Evolutionary conservation across 2,329 filamentous ascomycete genomes (phyloP).

Genomic region (Trichoderma sp.): DNA sequence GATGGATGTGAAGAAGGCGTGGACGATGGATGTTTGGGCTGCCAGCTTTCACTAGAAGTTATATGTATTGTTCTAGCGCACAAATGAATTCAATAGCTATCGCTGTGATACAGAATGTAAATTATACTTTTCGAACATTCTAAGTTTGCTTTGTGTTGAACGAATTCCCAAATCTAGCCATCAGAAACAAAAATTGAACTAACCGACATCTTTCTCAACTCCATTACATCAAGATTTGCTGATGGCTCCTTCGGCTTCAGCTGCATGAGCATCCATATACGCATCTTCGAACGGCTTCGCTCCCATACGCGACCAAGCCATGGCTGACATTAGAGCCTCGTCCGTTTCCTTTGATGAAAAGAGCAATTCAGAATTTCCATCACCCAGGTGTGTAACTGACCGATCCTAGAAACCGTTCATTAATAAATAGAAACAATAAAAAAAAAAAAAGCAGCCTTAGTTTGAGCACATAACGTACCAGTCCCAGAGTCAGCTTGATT

Average conservation of each 20-base stretch:
- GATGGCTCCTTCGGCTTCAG: not conserved
- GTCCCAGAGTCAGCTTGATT: conserved; percentile 58
- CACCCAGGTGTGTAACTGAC: conserved; percentile 49
- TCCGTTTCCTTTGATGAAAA: conserved; percentile 48
- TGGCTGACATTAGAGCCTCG: conserved; percentile 49
- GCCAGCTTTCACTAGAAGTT: conserved; percentile 27
- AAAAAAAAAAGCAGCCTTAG: no score
- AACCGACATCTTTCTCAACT: not conserved
- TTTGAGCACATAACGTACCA: conserved; percentile 44
- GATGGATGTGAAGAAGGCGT: conserved; percentile 39
- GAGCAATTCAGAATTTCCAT: conserved; percentile 50
- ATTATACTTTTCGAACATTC: not conserved
- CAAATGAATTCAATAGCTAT: not conserved
- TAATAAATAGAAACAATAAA: not conserved
- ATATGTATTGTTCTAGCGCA: not conserved
- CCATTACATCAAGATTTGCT: not conserved
- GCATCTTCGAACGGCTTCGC: conserved; percentile 51
- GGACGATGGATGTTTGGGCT: conserved; percentile 51
- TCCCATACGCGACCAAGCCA: conserved; percentile 49
- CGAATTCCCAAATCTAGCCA: not conserved
- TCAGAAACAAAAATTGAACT: not conserved
- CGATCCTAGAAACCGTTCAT: conserved; percentile 43
- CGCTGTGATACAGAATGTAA: not conserved
- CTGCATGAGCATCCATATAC: conserved; percentile 27
- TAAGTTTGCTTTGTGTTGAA: not conserved